A percentile compares a stretch with the other conserved stretches of the same genome.
These are phyloP conservation scores for Leccinum pachyderme DNA, from an alignment of 1,284 basidiomycete genomes.

Conservation along the genomic window DNA sequence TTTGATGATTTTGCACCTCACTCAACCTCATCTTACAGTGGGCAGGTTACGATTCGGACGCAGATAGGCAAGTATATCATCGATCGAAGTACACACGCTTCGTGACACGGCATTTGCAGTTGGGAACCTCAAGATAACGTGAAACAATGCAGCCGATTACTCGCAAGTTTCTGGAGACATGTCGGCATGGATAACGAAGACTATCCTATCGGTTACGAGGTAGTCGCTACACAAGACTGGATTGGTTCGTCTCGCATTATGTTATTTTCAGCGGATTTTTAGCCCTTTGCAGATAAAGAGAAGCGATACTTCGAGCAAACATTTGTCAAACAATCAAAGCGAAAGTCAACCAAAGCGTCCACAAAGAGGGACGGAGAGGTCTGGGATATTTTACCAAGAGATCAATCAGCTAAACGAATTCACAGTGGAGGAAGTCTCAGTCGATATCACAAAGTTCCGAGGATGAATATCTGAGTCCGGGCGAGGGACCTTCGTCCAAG, in stretches of 20 bases:
- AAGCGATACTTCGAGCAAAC: conserved; percentile 43
- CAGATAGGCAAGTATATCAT: conserved; percentile 41
- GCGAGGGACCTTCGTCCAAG: conserved; percentile 1
- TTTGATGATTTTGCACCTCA: background rate
- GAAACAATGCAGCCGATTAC: conserved; percentile 48
- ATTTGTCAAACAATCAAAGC: conserved; percentile 34
- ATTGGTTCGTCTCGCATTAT: conserved; percentile 41
- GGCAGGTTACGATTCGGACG: conserved; percentile 48
- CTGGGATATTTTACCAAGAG: background rate
- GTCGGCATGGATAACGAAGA: conserved; percentile 57
- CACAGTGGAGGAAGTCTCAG: conserved; percentile 18
- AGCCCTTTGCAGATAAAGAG: conserved; percentile 35
- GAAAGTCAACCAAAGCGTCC: conserved; percentile 24
- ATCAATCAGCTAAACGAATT: conserved; percentile 8
- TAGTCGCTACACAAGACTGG: conserved; percentile 45
- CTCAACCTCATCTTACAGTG: conserved; percentile 39
- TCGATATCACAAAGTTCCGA: conserved; percentile 14
- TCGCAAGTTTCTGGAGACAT: conserved; percentile 61
- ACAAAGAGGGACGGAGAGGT: conserved; percentile 17
- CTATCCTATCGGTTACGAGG: conserved; percentile 44
- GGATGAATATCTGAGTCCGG: conserved; percentile 10
- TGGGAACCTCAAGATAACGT: conserved; percentile 67
- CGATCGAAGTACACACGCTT: background rate
- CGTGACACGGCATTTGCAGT: conserved; percentile 34
- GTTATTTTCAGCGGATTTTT: background rate